phyloP scores from a whole-genome alignment of 441 rosid species.

The Geranium incanum region DNA sequence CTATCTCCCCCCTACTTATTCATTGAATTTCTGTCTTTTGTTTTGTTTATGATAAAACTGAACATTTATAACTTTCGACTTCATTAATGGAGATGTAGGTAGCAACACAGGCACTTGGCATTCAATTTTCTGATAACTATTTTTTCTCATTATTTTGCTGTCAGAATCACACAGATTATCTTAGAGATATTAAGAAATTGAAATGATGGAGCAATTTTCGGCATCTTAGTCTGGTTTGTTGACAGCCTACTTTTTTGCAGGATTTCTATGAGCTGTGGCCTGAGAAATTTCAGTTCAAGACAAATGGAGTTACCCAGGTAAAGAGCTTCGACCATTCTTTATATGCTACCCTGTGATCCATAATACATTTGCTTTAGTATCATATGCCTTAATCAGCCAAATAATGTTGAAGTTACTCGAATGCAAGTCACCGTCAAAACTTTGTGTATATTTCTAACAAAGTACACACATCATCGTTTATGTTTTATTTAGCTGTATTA shows the following conservation, averaged over 20 bases:
- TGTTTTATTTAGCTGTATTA: background rate
- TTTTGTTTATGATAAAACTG: constrained; percentile 7
- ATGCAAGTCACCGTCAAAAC: constrained; percentile 5
- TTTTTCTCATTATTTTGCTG: no score
- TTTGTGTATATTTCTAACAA: background rate
- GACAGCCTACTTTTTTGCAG: constrained; percentile 27
- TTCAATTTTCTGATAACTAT: background rate
- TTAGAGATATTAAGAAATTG: no score
- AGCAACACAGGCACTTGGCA: background rate
- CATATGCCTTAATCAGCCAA: no score
- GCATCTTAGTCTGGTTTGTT: background rate
- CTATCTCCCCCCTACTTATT: constrained; percentile 10
- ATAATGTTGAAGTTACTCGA: background rate
- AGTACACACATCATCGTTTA: background rate
- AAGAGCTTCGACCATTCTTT: background rate
- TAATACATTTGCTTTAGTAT: background rate
- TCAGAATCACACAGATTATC: no score
- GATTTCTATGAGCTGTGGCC: constrained; percentile 38
- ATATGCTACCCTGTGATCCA: background rate
- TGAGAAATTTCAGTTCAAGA: constrained; percentile 23
- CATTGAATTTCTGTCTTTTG: background rate
- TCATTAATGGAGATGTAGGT: constrained; percentile 11
- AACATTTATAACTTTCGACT: background rate
- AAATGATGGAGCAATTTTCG: no score
- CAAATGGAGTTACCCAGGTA: constrained; percentile 23